phyloP scores from a whole-genome alignment of 108 stramenopile genomes.

The Chaetoceros tenuissimus region DNA sequence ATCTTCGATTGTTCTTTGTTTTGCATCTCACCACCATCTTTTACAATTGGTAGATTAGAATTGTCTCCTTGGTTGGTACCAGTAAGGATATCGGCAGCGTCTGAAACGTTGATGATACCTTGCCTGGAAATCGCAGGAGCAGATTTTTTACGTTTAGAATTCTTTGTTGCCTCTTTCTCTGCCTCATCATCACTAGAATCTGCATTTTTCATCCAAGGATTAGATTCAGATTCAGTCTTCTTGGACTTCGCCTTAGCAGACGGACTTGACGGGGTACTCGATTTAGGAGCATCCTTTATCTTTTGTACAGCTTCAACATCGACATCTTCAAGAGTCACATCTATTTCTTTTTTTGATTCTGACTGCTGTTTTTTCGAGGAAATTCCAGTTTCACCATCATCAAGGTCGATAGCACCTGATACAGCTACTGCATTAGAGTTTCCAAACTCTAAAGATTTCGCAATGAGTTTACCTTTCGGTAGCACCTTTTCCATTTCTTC shows the following conservation, averaged over 20 bases:
- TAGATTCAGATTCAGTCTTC: neutral
- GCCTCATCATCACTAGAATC: neutral
- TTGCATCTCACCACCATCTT: no score
- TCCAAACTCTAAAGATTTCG: constrained; percentile 63
- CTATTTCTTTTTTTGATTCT: constrained; percentile 5
- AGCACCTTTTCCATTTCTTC: constrained; percentile 57
- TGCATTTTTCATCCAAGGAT: constrained; percentile 15
- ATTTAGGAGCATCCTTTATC: constrained; percentile 6
- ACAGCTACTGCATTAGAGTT: constrained; percentile 50
- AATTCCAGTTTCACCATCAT: neutral
- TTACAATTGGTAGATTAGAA: no score
- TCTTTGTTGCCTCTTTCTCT: neutral
- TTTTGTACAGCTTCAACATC: constrained; percentile 5
- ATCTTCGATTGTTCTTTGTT: constrained; percentile 13
- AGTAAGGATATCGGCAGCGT: constrained; percentile 5
- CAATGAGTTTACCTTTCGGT: constrained; percentile 70
- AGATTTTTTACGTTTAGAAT: neutral
- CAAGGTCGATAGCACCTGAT: constrained; percentile 14
- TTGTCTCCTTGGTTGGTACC: neutral
- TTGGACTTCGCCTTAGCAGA: neutral
- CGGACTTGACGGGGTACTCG: no score
- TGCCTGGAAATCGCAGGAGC: neutral
- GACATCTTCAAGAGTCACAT: neutral
- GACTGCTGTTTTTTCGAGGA: neutral
- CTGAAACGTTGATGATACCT: constrained; percentile 11